Percentiles rank a stretch among this genome's conserved stretches.
phyloP scores from a whole-genome alignment of 495 filamentous ascomycete species.

The Hypoxylon rickii region DNA sequence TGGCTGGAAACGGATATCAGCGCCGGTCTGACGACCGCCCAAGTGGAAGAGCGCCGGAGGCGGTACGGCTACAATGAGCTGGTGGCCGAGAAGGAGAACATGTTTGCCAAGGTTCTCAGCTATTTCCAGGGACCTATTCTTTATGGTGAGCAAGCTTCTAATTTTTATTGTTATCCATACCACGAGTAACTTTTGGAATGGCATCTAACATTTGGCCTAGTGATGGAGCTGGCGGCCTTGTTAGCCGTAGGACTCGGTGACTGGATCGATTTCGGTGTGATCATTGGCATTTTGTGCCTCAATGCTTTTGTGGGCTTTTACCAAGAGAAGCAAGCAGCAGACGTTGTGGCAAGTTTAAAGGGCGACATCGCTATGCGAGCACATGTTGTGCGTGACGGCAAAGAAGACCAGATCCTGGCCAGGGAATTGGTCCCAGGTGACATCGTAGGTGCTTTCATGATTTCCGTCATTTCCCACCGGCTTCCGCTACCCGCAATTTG shows the following conservation, averaged over 20 bases:
- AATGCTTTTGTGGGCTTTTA: slow-evolving; percentile 87
- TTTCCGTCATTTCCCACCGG: background rate
- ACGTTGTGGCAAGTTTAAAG: slow-evolving; percentile 79
- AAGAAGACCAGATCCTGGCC: slow-evolving; percentile 73
- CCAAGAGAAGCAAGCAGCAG: slow-evolving; percentile 84
- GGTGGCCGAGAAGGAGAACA: slow-evolving; percentile 74
- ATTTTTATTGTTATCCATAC: background rate
- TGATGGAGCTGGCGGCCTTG: slow-evolving; percentile 84
- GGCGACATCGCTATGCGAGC: slow-evolving; percentile 85
- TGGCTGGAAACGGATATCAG: slow-evolving; percentile 76
- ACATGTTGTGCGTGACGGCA: slow-evolving; percentile 70
- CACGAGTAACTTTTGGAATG: slow-evolving; percentile 1
- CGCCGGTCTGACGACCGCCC: slow-evolving; percentile 58
- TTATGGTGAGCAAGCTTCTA: slow-evolving; percentile 63
- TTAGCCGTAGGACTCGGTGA: slow-evolving; percentile 79
- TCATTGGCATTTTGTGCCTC: slow-evolving; percentile 76
- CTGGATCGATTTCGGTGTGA: slow-evolving; percentile 85
- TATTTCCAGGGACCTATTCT: slow-evolving; percentile 85
- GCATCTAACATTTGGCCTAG: slow-evolving; percentile 46
- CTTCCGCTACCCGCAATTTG: too few relatives aligned
- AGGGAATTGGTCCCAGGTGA: slow-evolving; percentile 82
- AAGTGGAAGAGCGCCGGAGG: slow-evolving; percentile 69
- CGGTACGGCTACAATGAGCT: slow-evolving; percentile 76
- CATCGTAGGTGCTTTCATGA: slow-evolving; percentile 65
- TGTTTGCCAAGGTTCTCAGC: slow-evolving; percentile 75